Base-by-base conservation (phyloP, 2,329 filamentous ascomycete species). In the Diaporthe citriasiana region DNA sequence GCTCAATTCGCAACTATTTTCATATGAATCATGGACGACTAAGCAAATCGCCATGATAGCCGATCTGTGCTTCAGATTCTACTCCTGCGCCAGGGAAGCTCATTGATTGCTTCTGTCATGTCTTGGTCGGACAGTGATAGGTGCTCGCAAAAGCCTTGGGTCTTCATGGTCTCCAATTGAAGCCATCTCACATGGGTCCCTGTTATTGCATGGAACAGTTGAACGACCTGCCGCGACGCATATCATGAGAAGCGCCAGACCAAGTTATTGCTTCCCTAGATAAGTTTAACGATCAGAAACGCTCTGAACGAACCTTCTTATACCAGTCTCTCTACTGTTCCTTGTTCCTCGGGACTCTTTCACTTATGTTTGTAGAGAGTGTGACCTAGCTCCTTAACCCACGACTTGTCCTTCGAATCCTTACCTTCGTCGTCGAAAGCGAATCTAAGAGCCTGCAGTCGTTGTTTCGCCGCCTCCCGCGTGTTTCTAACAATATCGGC, bases 401-500 rank as follows among this genome's bases (percentile, higher is more conserved):
- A 76, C 27, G 74, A 71, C 22, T 47, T 70, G 38, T 70, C 72
- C 47, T 59, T 74, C n/a, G 69, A 40, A 4, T 73, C 42, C 38
- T 47, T 73, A 12, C 71, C 75, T 17, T 76, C 72, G 45, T 77
- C 74, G 22, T 77, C 76, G 19, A 72, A 72, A 59, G 69, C 33
- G 38, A 76, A 74, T 47, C 78, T 77, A 70, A 84, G 70, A 53
- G 78, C 79, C 65, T 76, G 78, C 40, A 87, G 80, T 50, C 79
- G 79, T 69, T 78, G 76, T 73, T 79, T 82, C 4, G 85, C 82
- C 17, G 80, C 82, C 63, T 84, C 81, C 25, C 84, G 80, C 13
- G 83, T 80, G 71, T 86, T 81, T n/a, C 77, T 79, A 4, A 87
- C 85, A 75, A 87, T 86, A 25, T 86, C 83, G 0, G 80, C 84